Conservation (phyloP, 2,329 filamentous ascomycete species). For the Arthroderma sp. region DNA sequence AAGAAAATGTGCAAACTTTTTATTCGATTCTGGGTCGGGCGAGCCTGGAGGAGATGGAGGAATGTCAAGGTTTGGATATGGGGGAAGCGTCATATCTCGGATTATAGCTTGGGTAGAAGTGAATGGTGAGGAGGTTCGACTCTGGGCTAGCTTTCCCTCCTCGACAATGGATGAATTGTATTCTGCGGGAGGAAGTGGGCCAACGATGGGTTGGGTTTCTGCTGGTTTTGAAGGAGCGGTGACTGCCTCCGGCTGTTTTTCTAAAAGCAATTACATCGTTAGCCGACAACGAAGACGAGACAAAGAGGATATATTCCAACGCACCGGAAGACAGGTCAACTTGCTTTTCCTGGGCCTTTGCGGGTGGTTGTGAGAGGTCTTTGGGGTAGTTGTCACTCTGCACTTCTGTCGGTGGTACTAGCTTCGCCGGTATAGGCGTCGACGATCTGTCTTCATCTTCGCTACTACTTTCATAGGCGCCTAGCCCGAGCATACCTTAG, state of each 20-base stretch:
- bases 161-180: neutral
- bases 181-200: constrained; percentile 21
- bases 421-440: neutral
- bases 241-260: no score
- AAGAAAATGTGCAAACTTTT: constrained; percentile 48
- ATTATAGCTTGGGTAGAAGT: constrained; percentile 36
- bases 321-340: no score
- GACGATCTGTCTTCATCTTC: constrained; percentile 25
- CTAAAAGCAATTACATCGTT: no score
- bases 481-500: constrained; percentile 26
- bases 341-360: no score
- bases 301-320: no score
- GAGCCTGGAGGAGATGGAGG: constrained; percentile 35
- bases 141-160: no score
- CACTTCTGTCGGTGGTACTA: no score
- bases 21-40: constrained; percentile 32
- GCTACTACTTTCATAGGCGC: constrained; percentile 32
- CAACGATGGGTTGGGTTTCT: constrained; percentile 16
- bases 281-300: no score
- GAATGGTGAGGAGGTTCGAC: constrained; percentile 33
- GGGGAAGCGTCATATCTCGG: constrained; percentile 43
- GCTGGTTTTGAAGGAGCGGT: no score
- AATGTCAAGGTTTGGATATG: constrained; percentile 32
- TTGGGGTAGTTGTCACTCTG: no score
- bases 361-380: no score